Percentiles rank a stretch among this genome's conserved stretches.
Evolutionary conservation across 2,329 filamentous ascomycete species (phyloP).

Genomic region (Curvularia spicifera): DNA sequence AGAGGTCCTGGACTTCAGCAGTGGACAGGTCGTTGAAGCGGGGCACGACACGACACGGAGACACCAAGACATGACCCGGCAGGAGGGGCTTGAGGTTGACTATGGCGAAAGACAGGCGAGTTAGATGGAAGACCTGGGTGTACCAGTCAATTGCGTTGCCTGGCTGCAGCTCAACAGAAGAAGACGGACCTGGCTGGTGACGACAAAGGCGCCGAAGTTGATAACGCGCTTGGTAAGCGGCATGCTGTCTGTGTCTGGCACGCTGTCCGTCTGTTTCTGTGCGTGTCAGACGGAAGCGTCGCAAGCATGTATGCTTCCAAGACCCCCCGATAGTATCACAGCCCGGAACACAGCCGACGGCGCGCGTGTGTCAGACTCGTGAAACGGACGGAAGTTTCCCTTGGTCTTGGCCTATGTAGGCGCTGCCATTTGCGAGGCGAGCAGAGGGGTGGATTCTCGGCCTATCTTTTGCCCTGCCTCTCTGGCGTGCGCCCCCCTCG

Average conservation of each 20-base stretch:
- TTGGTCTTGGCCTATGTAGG: conserved; percentile 1
- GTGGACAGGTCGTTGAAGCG: conserved; percentile 77
- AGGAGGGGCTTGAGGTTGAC: conserved; percentile 96
- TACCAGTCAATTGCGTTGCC: conserved; percentile 8
- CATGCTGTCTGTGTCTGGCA: conserved; percentile 26
- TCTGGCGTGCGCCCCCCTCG: conserved; percentile 1
- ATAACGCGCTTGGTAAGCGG: conserved; percentile 51
- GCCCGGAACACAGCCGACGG: conserved; percentile 13
- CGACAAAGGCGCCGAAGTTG: conserved; percentile 54
- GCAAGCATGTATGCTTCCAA: conserved; percentile 12
- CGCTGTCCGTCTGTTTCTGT: neutral
- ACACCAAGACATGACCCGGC: conserved; percentile 91
- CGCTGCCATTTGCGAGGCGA: conserved; percentile 7
- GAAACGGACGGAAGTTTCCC: conserved; percentile 21
- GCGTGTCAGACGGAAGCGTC: conserved; percentile 9
- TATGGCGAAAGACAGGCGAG: conserved; percentile 79
- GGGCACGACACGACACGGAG: conserved; percentile 70
- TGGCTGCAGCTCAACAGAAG: conserved; percentile 2
- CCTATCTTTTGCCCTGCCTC: conserved; percentile 6
- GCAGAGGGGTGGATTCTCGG: conserved; percentile 10
- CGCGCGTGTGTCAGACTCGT: conserved; percentile 7
- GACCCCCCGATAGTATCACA: neutral
- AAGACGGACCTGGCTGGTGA: conserved; percentile 52
- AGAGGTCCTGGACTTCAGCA: conserved; percentile 81
- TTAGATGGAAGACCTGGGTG: conserved; percentile 81